A percentile compares a stretch with the other conserved stretches of the same genome.
Conservation (phyloP, 805 yeast species). For the Metschnikowia similis region DNA sequence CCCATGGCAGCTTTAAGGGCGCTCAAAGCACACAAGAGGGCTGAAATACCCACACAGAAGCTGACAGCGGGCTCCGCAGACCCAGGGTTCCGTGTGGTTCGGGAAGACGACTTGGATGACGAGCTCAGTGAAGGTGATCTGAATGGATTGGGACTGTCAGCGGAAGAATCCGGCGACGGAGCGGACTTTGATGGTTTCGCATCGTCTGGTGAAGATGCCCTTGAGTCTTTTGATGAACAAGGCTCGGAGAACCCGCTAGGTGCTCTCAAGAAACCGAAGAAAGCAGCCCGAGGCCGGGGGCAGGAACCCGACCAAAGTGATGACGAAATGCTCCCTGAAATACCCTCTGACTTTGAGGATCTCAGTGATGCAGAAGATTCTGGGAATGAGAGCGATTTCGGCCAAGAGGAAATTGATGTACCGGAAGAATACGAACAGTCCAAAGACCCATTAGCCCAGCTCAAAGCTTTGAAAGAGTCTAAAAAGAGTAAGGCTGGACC, state of each 20-base stretch:
- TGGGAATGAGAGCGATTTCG: constrained; percentile 11
- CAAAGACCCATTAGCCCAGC: constrained; percentile 25
- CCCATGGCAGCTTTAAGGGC: constrained; percentile 17
- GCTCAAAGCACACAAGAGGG: constrained; percentile 13
- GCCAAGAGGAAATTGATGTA: constrained; percentile 10
- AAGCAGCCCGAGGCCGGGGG: constrained; percentile 2
- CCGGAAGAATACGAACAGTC: constrained; percentile 12
- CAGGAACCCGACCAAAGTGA: constrained; percentile 1
- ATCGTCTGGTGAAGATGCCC: constrained; percentile 26
- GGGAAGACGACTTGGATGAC: constrained; percentile 18
- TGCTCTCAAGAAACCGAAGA: constrained; percentile 16
- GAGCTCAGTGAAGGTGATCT: constrained; percentile 17
- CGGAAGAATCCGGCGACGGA: not conserved
- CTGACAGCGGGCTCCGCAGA: not conserved
- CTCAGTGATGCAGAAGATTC: not conserved
- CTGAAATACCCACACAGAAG: constrained; percentile 3
- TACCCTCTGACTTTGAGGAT: not conserved
- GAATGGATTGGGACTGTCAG: not conserved
- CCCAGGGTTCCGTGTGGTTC: constrained; percentile 7
- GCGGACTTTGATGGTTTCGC: constrained; percentile 4
- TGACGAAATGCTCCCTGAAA: not conserved
- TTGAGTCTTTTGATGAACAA: not conserved
- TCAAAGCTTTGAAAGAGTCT: constrained; percentile 16
- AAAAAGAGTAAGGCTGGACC: not conserved
- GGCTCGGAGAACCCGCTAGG: constrained; percentile 22